Evolutionary conservation across 768 basidiomycete genomes (phyloP).

Genomic region (Leucocoprinus sp.): DNA sequence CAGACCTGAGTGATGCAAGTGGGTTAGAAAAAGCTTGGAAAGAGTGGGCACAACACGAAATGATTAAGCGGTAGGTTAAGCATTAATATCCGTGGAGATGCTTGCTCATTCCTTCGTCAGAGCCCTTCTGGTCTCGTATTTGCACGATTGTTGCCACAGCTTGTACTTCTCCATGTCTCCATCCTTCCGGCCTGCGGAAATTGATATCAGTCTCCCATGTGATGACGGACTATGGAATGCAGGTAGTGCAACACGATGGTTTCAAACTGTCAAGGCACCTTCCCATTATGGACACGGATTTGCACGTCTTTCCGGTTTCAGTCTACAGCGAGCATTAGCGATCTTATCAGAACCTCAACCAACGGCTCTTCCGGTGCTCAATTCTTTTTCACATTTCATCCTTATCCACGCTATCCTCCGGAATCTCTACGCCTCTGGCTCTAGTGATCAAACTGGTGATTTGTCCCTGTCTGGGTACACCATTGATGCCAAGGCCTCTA

Average conservation of each 20-base stretch:
- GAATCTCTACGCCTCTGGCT: constrained; percentile 25
- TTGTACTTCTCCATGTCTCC: constrained; percentile 45
- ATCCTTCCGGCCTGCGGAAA: constrained; percentile 37
- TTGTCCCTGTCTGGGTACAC: constrained; percentile 4
- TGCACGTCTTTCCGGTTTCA: constrained; percentile 27
- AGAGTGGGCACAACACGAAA: constrained; percentile 51
- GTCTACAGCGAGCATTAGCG: constrained; percentile 29
- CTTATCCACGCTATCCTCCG: constrained; percentile 39
- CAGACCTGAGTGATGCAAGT: constrained; percentile 27
- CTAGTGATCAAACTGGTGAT: constrained; percentile 6
- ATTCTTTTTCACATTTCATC: constrained; percentile 36
- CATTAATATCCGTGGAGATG: constrained; percentile 7
- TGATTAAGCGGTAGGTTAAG: constrained; percentile 41
- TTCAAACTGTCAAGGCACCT: constrained; percentile 27
- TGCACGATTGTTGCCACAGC: constrained; percentile 49
- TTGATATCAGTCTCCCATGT: constrained; percentile 46
- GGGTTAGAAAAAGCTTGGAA: constrained; percentile 40
- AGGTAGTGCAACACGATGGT: constrained; percentile 40
- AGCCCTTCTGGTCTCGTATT: constrained; percentile 39
- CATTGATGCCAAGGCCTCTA: constrained; percentile 15
- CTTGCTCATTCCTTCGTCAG: constrained; percentile 22
- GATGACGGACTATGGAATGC: constrained; percentile 51
- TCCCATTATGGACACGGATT: constrained; percentile 33
- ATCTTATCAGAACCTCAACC: constrained; percentile 26
- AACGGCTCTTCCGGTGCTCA: constrained; percentile 23